Evolutionary conservation across 148 eudicot species (phyloP).

Genomic region (Persicaria maculosa): DNA sequence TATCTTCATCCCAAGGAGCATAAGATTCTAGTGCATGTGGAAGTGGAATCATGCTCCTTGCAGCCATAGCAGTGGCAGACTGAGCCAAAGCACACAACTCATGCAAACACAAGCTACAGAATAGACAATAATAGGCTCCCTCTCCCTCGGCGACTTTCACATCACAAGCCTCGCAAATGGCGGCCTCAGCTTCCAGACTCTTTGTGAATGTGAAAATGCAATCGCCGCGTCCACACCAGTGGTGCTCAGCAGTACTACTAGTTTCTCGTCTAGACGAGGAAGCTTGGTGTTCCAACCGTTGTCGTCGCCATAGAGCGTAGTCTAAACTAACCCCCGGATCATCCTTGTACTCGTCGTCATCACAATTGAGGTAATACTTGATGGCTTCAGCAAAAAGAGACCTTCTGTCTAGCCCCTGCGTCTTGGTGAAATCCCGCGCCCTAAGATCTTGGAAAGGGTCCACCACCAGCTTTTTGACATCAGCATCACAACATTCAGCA

Average conservation of each 20-base stretch:
- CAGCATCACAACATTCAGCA: background rate
- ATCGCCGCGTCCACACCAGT: background rate
- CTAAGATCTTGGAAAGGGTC: background rate
- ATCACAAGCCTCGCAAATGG: background rate
- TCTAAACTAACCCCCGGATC: background rate
- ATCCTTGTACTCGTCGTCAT: background rate
- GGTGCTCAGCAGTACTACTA: too few species aligned
- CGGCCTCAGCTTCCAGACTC: background rate
- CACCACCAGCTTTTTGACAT: background rate
- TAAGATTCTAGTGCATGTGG: background rate
- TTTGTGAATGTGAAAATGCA: background rate
- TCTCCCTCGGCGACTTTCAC: background rate
- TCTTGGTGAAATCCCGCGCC: too few species aligned
- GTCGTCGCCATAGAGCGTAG: background rate
- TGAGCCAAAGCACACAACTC: background rate
- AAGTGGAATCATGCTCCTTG: too few species aligned
- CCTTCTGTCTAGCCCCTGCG: background rate
- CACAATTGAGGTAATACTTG: background rate
- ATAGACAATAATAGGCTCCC: background rate
- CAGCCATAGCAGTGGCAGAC: too few species aligned
- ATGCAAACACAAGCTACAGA: background rate
- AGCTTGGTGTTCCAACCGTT: background rate
- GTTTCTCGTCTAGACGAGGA: too few species aligned
- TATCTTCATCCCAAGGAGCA: too few species aligned
- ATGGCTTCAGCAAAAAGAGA: background rate